Evolutionary conservation across 2,329 filamentous ascomycete species (phyloP).

Genomic region (Neurospora sp.): DNA sequence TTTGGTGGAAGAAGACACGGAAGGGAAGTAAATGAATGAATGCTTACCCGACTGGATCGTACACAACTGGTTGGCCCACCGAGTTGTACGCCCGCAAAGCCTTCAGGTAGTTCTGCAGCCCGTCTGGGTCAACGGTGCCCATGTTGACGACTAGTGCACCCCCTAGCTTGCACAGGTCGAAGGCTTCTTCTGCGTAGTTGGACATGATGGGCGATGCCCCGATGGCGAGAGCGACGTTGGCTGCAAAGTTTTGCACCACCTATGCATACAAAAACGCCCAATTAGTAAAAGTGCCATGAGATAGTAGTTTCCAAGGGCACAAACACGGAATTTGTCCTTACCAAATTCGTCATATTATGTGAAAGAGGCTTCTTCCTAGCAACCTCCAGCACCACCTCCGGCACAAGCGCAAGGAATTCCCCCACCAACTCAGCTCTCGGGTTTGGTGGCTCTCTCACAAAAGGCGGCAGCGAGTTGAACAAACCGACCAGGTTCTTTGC

Average conservation of each 20-base stretch:
- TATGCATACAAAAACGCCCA: constrained; percentile 10
- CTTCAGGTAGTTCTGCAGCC: constrained; percentile 59
- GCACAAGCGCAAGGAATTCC: constrained; percentile 21
- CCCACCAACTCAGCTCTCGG: constrained; percentile 5
- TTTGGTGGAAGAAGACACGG: neutral
- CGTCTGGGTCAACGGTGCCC: constrained; percentile 77
- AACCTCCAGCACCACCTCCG: constrained; percentile 49
- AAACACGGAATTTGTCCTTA: constrained; percentile 10
- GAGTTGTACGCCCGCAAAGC: constrained; percentile 76
- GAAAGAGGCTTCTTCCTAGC: constrained; percentile 59
- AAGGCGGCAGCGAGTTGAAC: constrained; percentile 34
- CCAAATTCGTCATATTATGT: constrained; percentile 96
- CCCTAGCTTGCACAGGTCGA: constrained; percentile 66
- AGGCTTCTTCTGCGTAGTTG: constrained; percentile 72
- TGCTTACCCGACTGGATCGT: constrained; percentile 75
- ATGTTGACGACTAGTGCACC: constrained; percentile 87
- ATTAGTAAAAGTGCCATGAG: neutral
- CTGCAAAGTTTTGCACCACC: constrained; percentile 88
- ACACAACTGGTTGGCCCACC: constrained; percentile 63
- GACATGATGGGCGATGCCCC: constrained; percentile 93
- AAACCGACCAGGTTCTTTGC: constrained; percentile 35
- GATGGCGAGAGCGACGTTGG: constrained; percentile 76
- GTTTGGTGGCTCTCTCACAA: constrained; percentile 13
- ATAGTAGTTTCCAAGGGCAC: neutral
- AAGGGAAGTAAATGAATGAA: constrained; percentile 17